Base-by-base conservation (phyloP, 2,329 filamentous ascomycete genomes). In the Fusarium luffae region DNA sequence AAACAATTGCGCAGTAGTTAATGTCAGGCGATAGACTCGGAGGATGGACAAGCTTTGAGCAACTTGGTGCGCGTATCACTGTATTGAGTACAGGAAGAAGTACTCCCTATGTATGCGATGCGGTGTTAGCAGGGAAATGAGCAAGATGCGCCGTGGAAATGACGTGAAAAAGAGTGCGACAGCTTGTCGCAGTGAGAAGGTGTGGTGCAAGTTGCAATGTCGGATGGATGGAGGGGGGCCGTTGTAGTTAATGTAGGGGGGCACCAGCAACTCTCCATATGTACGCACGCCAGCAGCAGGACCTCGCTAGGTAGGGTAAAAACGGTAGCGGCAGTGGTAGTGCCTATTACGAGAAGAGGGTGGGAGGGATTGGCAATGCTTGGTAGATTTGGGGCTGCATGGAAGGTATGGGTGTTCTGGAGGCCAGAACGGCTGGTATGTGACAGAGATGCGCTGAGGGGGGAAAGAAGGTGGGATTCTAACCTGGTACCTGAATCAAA, bases 191-290 rank as follows among this genome's bases (percentile, higher is more conserved):
- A 72, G 59, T 50, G 61, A 63, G 59, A 57, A 67, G 63, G 69
- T 65, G 68, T 69, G 72, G 70, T 73, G 70, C 60, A 62, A 74
- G 70, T 59, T 72, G 66, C 72, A 70, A 66, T 73, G 72, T 71
- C 64, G 63, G 48, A 60, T 50, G 46, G 52, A 55, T 65, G 57
- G 58, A 50, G 57, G 58, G 63, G 63, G 65, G 70, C 63, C 41
- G 65, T 58, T 60, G 59, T 60, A 59, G 59, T 74, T 73, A 74
- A 73, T 71, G 72, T 74, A 74, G 60, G 67, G 67, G 60, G 54
- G 69, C 63, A 50, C 60, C 64, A 67, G 57, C 58, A 58, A 56
- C 54, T 51, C 43, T 48, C 49, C 58, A 52, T 25, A 25, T 25
- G 23, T 59, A 46, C 21, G 13, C 13, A 46, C 37, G 60, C 61